Conservation (phyloP, 2,329 filamentous ascomycete genomes). For the Penicillium sclerotigenum region DNA sequence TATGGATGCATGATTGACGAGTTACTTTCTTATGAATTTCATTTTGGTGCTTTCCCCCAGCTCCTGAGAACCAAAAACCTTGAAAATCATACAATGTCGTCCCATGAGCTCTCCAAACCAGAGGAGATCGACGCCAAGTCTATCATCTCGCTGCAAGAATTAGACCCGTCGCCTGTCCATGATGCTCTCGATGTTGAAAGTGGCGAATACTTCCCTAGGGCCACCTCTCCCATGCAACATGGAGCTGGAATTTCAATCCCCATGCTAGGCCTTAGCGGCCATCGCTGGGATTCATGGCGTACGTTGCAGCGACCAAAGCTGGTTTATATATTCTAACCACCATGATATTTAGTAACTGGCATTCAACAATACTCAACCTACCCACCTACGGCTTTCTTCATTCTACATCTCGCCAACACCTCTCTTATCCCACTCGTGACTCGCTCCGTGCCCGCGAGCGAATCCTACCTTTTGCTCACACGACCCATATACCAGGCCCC, state of each 20-base stretch:
- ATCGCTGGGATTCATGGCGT: constrained; percentile 74
- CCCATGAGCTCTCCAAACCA: constrained; percentile 17
- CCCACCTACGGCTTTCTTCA: constrained; percentile 71
- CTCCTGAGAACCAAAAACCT: not conserved
- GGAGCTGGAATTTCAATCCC: constrained; percentile 21
- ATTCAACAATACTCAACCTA: constrained; percentile 89
- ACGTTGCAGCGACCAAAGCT: constrained; percentile 33
- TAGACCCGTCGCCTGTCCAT: constrained; percentile 80
- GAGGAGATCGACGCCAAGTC: constrained; percentile 43
- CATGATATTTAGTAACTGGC: constrained; percentile 56
- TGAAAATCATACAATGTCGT: constrained; percentile 13
- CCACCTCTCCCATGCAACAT: constrained; percentile 6
- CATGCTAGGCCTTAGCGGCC: constrained; percentile 60
- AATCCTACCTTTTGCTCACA: constrained; percentile 84
- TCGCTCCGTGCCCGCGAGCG: constrained; percentile 68
- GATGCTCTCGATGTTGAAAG: constrained; percentile 50
- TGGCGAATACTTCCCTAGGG: constrained; percentile 45
- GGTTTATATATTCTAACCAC: not conserved
- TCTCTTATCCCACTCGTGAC: constrained; percentile 75
- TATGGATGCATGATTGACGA: constrained; percentile 15
- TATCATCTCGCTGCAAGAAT: constrained; percentile 65
- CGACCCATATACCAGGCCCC: constrained; percentile 88
- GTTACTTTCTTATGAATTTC: constrained; percentile 10
- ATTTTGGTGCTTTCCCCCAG: not conserved
- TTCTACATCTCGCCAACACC: constrained; percentile 76